These are phyloP conservation scores for Nemania sp. DNA, from an alignment of 2,329 filamentous ascomycete species.

Conservation along the genomic window DNA sequence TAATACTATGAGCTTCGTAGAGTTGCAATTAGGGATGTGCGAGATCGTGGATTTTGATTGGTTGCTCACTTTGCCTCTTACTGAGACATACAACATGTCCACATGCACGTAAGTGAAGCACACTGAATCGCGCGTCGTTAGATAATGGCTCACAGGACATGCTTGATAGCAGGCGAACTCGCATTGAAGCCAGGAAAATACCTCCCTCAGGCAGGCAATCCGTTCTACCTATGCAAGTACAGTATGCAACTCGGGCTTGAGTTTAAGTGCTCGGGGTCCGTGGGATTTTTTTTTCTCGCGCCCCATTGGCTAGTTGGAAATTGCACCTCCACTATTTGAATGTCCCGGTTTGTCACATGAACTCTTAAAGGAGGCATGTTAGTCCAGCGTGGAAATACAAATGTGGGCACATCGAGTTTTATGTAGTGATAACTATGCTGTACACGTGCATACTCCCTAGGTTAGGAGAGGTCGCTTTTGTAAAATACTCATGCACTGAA, in stretches of 20 bases:
- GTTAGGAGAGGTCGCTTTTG: neutral
- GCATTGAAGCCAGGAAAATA: neutral
- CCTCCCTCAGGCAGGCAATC: neutral
- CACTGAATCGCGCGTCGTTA: neutral
- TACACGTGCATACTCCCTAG: no score
- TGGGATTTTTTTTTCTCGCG: constrained; percentile 11
- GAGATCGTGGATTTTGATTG: neutral
- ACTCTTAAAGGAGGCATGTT: constrained; percentile 6
- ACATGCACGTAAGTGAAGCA: neutral
- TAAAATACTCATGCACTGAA: neutral
- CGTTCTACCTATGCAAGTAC: no score
- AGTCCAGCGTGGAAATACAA: neutral
- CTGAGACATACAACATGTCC: neutral
- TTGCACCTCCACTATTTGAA: constrained; percentile 27
- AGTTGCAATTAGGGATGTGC: neutral
- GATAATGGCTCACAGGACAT: constrained; percentile 5
- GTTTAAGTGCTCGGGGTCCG: constrained; percentile 4
- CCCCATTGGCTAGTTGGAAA: constrained; percentile 32
- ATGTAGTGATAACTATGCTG: no score
- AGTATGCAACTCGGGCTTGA: neutral
- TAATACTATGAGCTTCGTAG: no score
- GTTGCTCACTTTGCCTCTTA: neutral
- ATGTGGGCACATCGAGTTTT: neutral
- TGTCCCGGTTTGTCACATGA: constrained; percentile 32
- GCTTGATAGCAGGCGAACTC: neutral